Evolutionary conservation across 805 yeast species (phyloP).

Genomic region (Hanseniaspora valbyensis): DNA sequence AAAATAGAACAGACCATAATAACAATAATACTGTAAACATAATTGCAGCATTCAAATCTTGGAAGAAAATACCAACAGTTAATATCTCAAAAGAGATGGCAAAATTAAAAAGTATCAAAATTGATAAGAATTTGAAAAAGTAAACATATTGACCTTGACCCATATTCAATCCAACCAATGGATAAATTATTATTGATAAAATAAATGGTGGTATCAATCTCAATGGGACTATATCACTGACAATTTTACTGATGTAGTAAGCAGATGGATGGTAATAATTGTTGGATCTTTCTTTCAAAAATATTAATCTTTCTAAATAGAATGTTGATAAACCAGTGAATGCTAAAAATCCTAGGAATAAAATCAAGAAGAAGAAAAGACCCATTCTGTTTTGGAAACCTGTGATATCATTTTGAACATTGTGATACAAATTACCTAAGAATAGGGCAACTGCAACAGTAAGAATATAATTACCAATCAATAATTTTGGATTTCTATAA

Average conservation of each 20-base stretch:
- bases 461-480: conserved; percentile 71
- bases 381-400: conserved; percentile 96
- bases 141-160: conserved; percentile 43
- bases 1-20: conserved; percentile 77
- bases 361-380: conserved; percentile 76
- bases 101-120: conserved; percentile 71
- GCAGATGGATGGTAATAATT: conserved; percentile 84
- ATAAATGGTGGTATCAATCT: conserved; percentile 86
- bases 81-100: conserved; percentile 77
- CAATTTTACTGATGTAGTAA: conserved; percentile 71
- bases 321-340: conserved; percentile 85
- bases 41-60: conserved; percentile 87
- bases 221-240: conserved; percentile 87
- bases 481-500: conserved; percentile 83
- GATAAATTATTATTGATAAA: conserved; percentile 70
- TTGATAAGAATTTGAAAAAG: conserved; percentile 55
- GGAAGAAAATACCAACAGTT: conserved; percentile 74
- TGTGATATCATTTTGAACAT: conserved; percentile 76
- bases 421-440: conserved; percentile 76
- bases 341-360: conserved; percentile 89
- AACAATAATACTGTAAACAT: conserved; percentile 74
- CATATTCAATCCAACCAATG: conserved; percentile 78
- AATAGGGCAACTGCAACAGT: conserved; percentile 68
- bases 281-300: conserved; percentile 86
- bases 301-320: conserved; percentile 76